A percentile compares a stretch with the other conserved stretches of the same genome.
Conservation (phyloP, 2,329 filamentous ascomycete genomes). For the Aspergillus versicolor region DNA sequence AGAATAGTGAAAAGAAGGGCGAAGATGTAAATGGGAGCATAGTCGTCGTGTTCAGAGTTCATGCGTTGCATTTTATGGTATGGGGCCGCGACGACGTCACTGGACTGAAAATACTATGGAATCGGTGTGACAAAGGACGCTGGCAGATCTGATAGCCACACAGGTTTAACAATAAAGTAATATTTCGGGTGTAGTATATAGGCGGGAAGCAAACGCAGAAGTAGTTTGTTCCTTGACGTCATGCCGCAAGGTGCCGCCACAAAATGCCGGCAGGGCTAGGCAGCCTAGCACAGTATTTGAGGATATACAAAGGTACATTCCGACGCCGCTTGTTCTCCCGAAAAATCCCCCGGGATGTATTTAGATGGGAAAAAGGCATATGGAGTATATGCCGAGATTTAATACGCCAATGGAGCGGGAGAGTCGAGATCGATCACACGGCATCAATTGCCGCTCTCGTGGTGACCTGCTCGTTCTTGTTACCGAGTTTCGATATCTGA, state of each 20-base stretch:
- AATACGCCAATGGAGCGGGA: background rate
- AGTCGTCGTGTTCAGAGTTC: conserved; percentile 25
- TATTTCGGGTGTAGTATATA: background rate
- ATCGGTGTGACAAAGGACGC: background rate
- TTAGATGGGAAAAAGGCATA: background rate
- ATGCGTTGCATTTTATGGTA: conserved; percentile 24
- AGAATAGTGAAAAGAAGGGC: conserved; percentile 28
- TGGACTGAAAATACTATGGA: background rate
- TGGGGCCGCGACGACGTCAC: conserved; percentile 21
- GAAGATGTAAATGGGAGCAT: conserved; percentile 27
- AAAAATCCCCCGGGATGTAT: background rate
- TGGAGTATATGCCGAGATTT: background rate
- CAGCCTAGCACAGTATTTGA: background rate
- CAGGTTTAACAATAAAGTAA: background rate
- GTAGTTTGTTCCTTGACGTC: conserved; percentile 17
- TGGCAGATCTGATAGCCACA: background rate
- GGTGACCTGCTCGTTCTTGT: conserved; percentile 93
- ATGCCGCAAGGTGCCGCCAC: conserved; percentile 7
- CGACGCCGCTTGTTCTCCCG: background rate
- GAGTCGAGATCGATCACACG: conserved; percentile 49
- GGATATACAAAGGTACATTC: background rate
- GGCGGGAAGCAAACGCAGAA: background rate
- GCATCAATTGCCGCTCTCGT: conserved; percentile 76
- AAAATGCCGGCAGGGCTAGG: background rate
- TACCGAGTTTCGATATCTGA: conserved; percentile 93